Evolutionary conservation across 768 basidiomycete species (phyloP).

Genomic region (Pseudohyphozyma bogoriensis): DNA sequence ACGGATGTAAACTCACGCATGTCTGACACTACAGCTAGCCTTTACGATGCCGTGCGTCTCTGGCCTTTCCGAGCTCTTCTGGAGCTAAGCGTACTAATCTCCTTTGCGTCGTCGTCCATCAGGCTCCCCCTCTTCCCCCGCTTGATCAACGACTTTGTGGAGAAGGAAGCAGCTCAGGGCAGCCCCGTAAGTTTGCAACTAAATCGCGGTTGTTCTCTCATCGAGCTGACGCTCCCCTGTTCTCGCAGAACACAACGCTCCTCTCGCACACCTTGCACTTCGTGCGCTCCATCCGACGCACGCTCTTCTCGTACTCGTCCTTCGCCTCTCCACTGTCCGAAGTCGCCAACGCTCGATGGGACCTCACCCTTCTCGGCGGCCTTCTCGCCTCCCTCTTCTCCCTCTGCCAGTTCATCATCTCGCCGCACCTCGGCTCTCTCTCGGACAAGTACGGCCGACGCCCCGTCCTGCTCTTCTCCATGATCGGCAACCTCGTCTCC

Average conservation of each 20-base stretch:
- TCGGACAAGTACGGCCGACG: constrained; percentile 87
- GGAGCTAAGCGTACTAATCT: constrained; percentile 39
- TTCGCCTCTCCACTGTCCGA: constrained; percentile 43
- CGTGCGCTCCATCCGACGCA: constrained; percentile 55
- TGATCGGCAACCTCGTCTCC: constrained; percentile 62
- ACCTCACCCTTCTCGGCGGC: constrained; percentile 87
- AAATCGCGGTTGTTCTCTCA: not conserved
- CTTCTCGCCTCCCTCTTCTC: constrained; percentile 91
- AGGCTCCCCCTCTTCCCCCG: constrained; percentile 96
- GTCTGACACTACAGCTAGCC: no score
- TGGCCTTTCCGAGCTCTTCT: not conserved
- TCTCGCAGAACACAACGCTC: constrained; percentile 45
- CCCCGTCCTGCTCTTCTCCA: constrained; percentile 66
- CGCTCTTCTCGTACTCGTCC: constrained; percentile 52
- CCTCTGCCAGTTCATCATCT: constrained; percentile 73
- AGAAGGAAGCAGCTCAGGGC: constrained; percentile 1
- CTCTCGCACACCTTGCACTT: constrained; percentile 59
- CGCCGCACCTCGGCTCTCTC: constrained; percentile 67
- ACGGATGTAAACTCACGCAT: no score
- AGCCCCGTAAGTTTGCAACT: not conserved
- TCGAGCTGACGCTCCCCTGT: not conserved
- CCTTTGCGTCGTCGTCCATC: constrained; percentile 88
- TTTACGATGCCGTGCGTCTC: constrained; percentile 40
- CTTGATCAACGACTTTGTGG: constrained; percentile 56
- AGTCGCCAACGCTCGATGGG: constrained; percentile 47